Conservation (phyloP, 768 basidiomycete species). For the Pleurotus tuber-regium region DNA sequence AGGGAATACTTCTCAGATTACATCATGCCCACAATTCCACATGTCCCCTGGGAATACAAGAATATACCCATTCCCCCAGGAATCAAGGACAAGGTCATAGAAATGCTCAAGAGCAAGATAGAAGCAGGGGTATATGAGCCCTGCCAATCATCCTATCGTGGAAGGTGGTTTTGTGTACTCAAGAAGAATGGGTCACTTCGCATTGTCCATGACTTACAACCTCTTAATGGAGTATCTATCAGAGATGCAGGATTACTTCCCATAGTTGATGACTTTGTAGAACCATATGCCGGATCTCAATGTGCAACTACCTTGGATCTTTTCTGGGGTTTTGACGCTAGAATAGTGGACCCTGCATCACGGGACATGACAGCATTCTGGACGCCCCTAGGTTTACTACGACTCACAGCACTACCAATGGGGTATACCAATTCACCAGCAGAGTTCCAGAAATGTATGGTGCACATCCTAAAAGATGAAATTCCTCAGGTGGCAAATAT, state of each 20-base stretch:
- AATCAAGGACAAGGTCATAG: constrained; percentile 24
- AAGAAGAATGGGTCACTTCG: constrained; percentile 23
- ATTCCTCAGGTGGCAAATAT: constrained; percentile 24
- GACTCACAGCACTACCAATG: constrained; percentile 18
- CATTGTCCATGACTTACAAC: constrained; percentile 23
- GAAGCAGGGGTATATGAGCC: constrained; percentile 21
- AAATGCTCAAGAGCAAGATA: constrained; percentile 17
- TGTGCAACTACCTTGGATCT: constrained; percentile 17
- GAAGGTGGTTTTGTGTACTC: constrained; percentile 20
- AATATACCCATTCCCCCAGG: constrained; percentile 22
- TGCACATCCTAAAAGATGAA: constrained; percentile 26
- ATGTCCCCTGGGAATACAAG: constrained; percentile 18
- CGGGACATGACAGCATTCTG: constrained; percentile 20
- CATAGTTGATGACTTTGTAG: constrained; percentile 19
- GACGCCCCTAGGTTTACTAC: constrained; percentile 15
- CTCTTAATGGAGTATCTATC: constrained; percentile 18
- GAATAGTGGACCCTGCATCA: constrained; percentile 12
- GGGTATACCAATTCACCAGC: constrained; percentile 20
- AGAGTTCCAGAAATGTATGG: constrained; percentile 21
- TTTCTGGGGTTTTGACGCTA: constrained; percentile 18
- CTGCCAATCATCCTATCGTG: constrained; percentile 19
- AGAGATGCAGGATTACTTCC: constrained; percentile 18
- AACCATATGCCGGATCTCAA: constrained; percentile 17
- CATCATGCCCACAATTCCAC: constrained; percentile 17
- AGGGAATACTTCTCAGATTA: constrained; percentile 17